Percentiles rank a stretch among this genome's conserved stretches.
Evolutionary conservation across 495 filamentous ascomycete genomes (phyloP).

Genomic region (Penicillium argentinense): DNA sequence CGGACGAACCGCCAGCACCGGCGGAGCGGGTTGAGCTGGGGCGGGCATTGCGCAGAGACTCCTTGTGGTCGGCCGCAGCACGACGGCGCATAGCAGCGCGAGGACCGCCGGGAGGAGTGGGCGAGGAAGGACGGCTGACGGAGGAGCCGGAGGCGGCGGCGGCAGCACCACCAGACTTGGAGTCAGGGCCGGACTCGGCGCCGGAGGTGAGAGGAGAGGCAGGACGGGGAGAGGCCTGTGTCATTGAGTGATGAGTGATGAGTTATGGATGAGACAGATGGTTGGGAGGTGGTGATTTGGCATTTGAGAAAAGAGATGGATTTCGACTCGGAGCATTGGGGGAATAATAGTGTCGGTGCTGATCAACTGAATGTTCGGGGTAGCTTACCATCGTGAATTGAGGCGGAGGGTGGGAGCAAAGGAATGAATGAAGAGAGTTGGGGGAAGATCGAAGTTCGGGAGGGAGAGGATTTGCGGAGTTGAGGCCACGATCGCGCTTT

Average conservation of each 20-base stretch:
- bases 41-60: constrained; percentile 85
- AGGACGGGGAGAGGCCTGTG: constrained; percentile 48
- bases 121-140: constrained; percentile 76
- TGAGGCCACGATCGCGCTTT: constrained; percentile 51
- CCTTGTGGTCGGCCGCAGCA: constrained; percentile 93
- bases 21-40: constrained; percentile 90
- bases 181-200: constrained; percentile 49
- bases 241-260: background rate
- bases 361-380: constrained; percentile 13
- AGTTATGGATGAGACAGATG: constrained; percentile 2
- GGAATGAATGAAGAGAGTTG: constrained; percentile 16
- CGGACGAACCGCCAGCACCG: constrained; percentile 92
- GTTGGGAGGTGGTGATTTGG: constrained; percentile 5
- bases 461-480: constrained; percentile 36
- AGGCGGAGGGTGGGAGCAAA: constrained; percentile 6
- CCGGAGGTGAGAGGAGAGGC: constrained; percentile 50
- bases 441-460: constrained; percentile 7
- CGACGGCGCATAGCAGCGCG: constrained; percentile 91
- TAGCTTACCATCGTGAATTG: constrained; percentile 41
- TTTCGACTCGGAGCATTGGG: constrained; percentile 3
- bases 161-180: constrained; percentile 67
- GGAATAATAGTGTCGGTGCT: constrained; percentile 1
- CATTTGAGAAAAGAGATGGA: constrained; percentile 5
- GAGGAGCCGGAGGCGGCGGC: constrained; percentile 59
- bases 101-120: constrained; percentile 88